Conservation (phyloP, 371 early-diverging fungal species). For the Mortierella sp. region DNA sequence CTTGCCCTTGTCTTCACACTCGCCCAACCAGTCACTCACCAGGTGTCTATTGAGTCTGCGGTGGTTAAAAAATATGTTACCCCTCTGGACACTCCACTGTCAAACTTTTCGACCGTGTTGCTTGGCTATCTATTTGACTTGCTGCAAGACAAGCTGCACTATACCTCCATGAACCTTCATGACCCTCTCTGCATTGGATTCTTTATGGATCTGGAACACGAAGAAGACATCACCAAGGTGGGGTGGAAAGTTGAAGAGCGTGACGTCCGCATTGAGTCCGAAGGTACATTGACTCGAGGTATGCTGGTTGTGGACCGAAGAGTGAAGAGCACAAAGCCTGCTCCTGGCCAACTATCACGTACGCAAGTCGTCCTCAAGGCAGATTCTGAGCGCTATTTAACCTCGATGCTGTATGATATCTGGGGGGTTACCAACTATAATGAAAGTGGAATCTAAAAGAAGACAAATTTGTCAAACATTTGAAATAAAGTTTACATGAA, state of each 20-base stretch:
- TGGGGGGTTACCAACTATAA: slow-evolving; percentile 36
- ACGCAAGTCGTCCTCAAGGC: slow-evolving; percentile 60
- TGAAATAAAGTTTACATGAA: too few relatives aligned
- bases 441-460: not conserved
- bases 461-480: not conserved
- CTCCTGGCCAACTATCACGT: slow-evolving; percentile 42
- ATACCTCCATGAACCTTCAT: slow-evolving; percentile 46
- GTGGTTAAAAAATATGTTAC: slow-evolving; percentile 27
- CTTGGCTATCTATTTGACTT: slow-evolving; percentile 35
- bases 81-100: slow-evolving; percentile 46
- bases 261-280: slow-evolving; percentile 63
- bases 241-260: slow-evolving; percentile 53
- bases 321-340: slow-evolving; percentile 26
- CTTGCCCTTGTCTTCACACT: not conserved
- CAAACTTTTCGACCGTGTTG: slow-evolving; percentile 31
- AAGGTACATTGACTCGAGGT: slow-evolving; percentile 62
- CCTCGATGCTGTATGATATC: slow-evolving; percentile 44
- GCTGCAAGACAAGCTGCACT: slow-evolving; percentile 20
- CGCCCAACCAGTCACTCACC: slow-evolving; percentile 27
- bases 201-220: slow-evolving; percentile 47
- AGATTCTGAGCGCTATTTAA: slow-evolving; percentile 54
- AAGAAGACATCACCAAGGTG: slow-evolving; percentile 25
- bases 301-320: slow-evolving; percentile 64
- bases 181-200: slow-evolving; percentile 55
- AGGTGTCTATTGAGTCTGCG: slow-evolving; percentile 23